phyloP scores from a whole-genome alignment of 2,329 filamentous ascomycete genomes.

The Ascochyta viciae-villosae region DNA sequence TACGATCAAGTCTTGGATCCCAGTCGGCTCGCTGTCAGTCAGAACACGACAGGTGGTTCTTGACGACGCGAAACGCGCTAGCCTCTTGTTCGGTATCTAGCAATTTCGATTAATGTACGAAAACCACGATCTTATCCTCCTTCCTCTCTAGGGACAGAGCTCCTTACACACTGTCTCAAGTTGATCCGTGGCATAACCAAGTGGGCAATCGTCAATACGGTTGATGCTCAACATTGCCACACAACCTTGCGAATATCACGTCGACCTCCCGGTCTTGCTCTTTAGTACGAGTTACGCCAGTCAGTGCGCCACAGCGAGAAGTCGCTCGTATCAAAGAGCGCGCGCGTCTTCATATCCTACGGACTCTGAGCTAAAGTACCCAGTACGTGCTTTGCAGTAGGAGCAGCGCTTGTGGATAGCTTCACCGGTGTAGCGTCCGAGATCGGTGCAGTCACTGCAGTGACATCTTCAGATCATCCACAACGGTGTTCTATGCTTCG shows the following conservation, averaged over 20 bases:
- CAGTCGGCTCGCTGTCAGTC: constrained; percentile 1
- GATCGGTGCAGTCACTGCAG: constrained; percentile 18
- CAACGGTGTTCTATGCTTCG: constrained; percentile 13
- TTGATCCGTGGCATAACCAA: constrained; percentile 17
- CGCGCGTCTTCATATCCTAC: constrained; percentile 1
- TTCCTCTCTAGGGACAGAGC: constrained; percentile 16
- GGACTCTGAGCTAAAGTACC: background rate
- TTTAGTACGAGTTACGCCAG: background rate
- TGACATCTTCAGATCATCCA: constrained; percentile 10
- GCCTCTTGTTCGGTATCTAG: constrained; percentile 6
- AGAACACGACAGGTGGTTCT: constrained; percentile 5
- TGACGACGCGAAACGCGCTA: constrained; percentile 18
- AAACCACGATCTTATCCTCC: constrained; percentile 12
- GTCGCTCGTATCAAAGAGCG: constrained; percentile 6
- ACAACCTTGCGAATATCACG: constrained; percentile 15
- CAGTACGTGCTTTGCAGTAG: background rate
- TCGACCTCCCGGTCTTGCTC: constrained; percentile 8
- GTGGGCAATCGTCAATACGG: constrained; percentile 9
- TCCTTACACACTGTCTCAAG: constrained; percentile 17
- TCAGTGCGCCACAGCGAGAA: constrained; percentile 4
- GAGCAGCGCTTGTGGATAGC: constrained; percentile 4
- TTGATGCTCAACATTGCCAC: constrained; percentile 10
- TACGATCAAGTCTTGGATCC: constrained; percentile 6
- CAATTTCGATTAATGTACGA: constrained; percentile 21
- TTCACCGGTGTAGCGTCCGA: constrained; percentile 7